These are phyloP conservation scores for Myrica gale DNA, from an alignment of 306 rosid genomes.

Conservation along the genomic window DNA sequence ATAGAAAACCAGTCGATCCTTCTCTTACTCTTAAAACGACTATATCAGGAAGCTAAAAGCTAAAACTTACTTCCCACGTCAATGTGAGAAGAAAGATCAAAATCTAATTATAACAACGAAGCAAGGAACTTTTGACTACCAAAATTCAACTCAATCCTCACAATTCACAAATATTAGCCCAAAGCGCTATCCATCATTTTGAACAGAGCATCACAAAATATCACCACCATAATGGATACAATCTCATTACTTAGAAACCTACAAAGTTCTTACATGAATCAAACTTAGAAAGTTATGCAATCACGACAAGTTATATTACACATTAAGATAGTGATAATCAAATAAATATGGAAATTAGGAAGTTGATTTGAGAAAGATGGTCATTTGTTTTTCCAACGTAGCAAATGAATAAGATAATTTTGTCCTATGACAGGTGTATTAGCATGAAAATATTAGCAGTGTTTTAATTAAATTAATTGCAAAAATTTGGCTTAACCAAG, in stretches of 20 bases:
- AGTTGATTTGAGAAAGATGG: neutral
- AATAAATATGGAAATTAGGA: neutral
- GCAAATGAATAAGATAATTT: neutral
- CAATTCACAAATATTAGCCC: neutral
- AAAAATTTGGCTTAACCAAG: neutral
- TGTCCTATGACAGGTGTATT: neutral
- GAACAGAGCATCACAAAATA: neutral
- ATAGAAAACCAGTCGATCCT: constrained; percentile 2
- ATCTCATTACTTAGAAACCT: neutral
- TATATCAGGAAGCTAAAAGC: neutral
- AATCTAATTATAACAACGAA: neutral
- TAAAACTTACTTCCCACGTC: neutral
- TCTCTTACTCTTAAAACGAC: constrained; percentile 7
- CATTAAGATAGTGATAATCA: neutral
- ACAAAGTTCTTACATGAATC: neutral
- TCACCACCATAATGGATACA: neutral
- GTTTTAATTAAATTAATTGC: too few species aligned
- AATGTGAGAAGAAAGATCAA: constrained; percentile 4
- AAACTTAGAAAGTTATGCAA: neutral
- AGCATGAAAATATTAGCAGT: too few species aligned
- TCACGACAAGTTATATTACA: too few species aligned
- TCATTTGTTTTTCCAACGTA: neutral
- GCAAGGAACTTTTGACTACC: neutral
- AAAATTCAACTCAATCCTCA: neutral
- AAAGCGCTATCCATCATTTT: neutral